Evolutionary conservation across 2,329 filamentous ascomycete genomes (phyloP).

Genomic region (Harringtonia aguacate): DNA sequence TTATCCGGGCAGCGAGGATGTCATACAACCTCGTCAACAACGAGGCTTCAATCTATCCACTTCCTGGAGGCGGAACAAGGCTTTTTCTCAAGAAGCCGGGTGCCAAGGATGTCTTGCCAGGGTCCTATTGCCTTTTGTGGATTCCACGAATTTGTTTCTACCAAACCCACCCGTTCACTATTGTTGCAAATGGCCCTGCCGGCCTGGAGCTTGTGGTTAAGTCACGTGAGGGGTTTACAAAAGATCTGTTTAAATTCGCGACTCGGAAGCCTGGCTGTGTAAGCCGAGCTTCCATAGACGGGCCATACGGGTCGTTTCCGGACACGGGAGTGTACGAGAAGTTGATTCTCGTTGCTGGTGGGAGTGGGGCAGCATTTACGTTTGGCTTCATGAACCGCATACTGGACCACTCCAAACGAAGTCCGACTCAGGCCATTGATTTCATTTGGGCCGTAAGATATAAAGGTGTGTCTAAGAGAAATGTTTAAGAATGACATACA

Average conservation of each 20-base stretch:
- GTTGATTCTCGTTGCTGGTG: constrained; percentile 7
- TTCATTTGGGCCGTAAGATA: constrained; percentile 8
- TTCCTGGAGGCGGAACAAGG: not conserved
- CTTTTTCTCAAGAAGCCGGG: not conserved
- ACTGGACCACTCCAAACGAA: not conserved
- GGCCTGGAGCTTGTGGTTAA: constrained; percentile 1
- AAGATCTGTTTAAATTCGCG: not conserved
- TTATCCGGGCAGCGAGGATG: not conserved
- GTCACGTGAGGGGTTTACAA: not conserved
- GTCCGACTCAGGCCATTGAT: constrained; percentile 2
- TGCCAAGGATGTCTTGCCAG: not conserved
- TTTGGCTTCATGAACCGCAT: constrained; percentile 5
- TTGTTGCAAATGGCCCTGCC: not conserved
- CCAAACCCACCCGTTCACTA: not conserved
- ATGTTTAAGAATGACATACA: not conserved
- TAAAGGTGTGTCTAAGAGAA: not conserved
- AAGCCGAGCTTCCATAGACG: constrained; percentile 5
- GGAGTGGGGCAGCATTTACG: constrained; percentile 8
- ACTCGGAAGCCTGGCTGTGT: not conserved
- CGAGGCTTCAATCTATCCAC: not conserved
- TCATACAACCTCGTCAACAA: not conserved
- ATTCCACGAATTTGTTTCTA: not conserved
- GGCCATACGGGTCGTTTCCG: constrained; percentile 8
- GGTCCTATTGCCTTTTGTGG: not conserved
- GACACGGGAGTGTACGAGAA: constrained; percentile 4